Percentiles rank a stretch among this genome's conserved stretches.
These are phyloP conservation scores for Thelonectria olida DNA, from an alignment of 2,329 filamentous ascomycete genomes.

Conservation along the genomic window DNA sequence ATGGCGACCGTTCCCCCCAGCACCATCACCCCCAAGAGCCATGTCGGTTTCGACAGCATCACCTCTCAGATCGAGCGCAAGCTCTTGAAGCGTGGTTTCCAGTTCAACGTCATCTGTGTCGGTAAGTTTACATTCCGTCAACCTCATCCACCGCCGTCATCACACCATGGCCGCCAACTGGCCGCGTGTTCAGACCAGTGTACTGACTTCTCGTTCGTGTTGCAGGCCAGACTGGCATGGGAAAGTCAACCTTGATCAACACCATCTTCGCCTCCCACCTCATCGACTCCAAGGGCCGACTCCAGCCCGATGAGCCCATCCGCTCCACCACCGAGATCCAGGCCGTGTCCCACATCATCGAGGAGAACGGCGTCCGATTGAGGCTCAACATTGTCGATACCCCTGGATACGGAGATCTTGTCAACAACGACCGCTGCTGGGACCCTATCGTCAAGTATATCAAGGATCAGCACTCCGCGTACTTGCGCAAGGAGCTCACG, in stretches of 20 bases:
- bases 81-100: slow-evolving; percentile 98
- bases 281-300: slow-evolving; percentile 97
- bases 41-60: slow-evolving; percentile 99
- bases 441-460: slow-evolving; percentile 99
- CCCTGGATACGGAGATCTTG: slow-evolving; percentile 95
- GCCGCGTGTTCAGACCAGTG: slow-evolving; percentile 14
- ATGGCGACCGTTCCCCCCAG: slow-evolving; percentile 73
- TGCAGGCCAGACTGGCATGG: slow-evolving; percentile 93
- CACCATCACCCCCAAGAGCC: slow-evolving; percentile 89
- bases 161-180: slow-evolving; percentile 29
- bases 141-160: slow-evolving; percentile 25
- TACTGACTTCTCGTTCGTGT: slow-evolving; percentile 28
- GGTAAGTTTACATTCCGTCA: slow-evolving; percentile 69
- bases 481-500: slow-evolving; percentile 98
- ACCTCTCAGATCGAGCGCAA: slow-evolving; percentile 99
- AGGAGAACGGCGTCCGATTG: slow-evolving; percentile 98
- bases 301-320: slow-evolving; percentile 90
- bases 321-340: slow-evolving; percentile 98
- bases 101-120: slow-evolving; percentile 99
- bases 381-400: slow-evolving; percentile 99
- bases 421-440: slow-evolving; percentile 99
- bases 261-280: slow-evolving; percentile 99
- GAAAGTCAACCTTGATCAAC: slow-evolving; percentile 99
- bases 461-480: slow-evolving; percentile 99
- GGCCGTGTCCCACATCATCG: slow-evolving; percentile 96